Percentiles rank a stretch among this genome's conserved stretches.
Evolutionary conservation across 2,329 filamentous ascomycete genomes (phyloP).

Genomic region (Hymenoscyphus repandus): DNA sequence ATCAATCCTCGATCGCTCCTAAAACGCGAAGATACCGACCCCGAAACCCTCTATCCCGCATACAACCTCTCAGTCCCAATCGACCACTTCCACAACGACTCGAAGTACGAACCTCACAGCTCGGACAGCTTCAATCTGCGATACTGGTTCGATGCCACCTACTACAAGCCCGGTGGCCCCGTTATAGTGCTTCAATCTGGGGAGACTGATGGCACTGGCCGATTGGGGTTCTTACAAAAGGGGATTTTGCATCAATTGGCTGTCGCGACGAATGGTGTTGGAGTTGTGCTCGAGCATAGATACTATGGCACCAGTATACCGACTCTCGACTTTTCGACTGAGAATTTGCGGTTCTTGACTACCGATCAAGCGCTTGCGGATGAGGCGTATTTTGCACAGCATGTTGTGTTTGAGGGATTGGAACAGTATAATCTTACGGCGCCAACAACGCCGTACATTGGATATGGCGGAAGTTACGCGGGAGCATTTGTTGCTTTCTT

Average conservation of each 20-base stretch:
- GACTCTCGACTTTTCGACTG: slow-evolving; percentile 56
- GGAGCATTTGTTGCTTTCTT: slow-evolving; percentile 75
- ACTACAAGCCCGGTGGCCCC: slow-evolving; percentile 73
- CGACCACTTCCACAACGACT: slow-evolving; percentile 81
- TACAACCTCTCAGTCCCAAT: slow-evolving; percentile 41
- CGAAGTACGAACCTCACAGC: slow-evolving; percentile 70
- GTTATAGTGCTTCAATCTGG: slow-evolving; percentile 73
- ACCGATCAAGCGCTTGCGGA: slow-evolving; percentile 81
- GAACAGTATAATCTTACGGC: slow-evolving; percentile 64
- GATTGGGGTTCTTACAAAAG: slow-evolving; percentile 69
- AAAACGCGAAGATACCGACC: slow-evolving; percentile 20
- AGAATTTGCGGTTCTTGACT: slow-evolving; percentile 74
- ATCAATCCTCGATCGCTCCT: slow-evolving; percentile 9
- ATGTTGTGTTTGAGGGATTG: slow-evolving; percentile 66
- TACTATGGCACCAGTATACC: slow-evolving; percentile 81
- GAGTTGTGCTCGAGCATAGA: slow-evolving; percentile 78
- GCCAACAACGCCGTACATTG: slow-evolving; percentile 63
- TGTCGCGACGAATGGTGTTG: slow-evolving; percentile 66
- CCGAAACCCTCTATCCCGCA: slow-evolving; percentile 26
- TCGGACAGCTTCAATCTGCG: slow-evolving; percentile 63
- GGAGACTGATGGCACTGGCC: slow-evolving; percentile 58
- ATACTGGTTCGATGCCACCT: slow-evolving; percentile 77
- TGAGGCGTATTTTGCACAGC: slow-evolving; percentile 71
- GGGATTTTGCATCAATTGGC: slow-evolving; percentile 70
- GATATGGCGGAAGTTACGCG: slow-evolving; percentile 80